These are phyloP conservation scores for Sporisorium scitamineum DNA, from an alignment of 1,284 basidiomycete genomes.

Conservation along the genomic window DNA sequence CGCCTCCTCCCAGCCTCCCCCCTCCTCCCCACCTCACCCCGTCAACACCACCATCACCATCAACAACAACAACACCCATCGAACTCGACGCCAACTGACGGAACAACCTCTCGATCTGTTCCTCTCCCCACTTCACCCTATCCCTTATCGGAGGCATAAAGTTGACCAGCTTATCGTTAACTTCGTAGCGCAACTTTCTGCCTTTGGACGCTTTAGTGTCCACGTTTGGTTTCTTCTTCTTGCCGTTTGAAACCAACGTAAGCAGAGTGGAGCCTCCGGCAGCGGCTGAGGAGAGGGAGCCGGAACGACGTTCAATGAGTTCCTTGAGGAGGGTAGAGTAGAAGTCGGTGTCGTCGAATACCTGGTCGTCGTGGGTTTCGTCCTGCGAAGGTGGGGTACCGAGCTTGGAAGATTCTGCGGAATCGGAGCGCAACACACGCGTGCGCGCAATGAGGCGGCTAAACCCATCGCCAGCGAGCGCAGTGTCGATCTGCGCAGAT, in stretches of 20 bases:
- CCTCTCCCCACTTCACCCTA: conserved; percentile 50
- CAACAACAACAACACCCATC: conserved; percentile 11
- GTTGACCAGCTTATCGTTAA: conserved; percentile 65
- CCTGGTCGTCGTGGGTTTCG: conserved; percentile 40
- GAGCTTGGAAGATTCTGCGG: conserved; percentile 26
- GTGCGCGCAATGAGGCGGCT: conserved; percentile 60
- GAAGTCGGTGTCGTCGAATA: conserved; percentile 68
- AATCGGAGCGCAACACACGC: conserved; percentile 50
- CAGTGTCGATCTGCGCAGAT: conserved; percentile 54
- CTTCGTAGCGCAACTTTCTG: conserved; percentile 64
- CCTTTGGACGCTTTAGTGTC: conserved; percentile 66
- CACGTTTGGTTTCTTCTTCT: conserved; percentile 54
- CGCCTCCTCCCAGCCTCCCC: conserved; percentile 17
- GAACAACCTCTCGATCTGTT: conserved; percentile 62
- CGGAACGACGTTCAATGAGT: conserved; percentile 60
- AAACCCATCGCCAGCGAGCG: conserved; percentile 57
- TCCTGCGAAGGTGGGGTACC: conserved; percentile 1
- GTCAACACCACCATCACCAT: conserved; percentile 6
- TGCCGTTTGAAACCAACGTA: conserved; percentile 19
- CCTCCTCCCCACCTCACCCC: conserved; percentile 12
- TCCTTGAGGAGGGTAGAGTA: conserved; percentile 64
- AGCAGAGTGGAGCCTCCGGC: conserved; percentile 24
- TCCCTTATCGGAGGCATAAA: conserved; percentile 67
- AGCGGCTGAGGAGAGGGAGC: conserved; percentile 3
- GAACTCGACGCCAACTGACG: conserved; percentile 47